Percentiles rank a stretch among this genome's conserved stretches.
Evolutionary conservation across 2,329 filamentous ascomycete species (phyloP).

Genomic region (Apiospora malaysiana): DNA sequence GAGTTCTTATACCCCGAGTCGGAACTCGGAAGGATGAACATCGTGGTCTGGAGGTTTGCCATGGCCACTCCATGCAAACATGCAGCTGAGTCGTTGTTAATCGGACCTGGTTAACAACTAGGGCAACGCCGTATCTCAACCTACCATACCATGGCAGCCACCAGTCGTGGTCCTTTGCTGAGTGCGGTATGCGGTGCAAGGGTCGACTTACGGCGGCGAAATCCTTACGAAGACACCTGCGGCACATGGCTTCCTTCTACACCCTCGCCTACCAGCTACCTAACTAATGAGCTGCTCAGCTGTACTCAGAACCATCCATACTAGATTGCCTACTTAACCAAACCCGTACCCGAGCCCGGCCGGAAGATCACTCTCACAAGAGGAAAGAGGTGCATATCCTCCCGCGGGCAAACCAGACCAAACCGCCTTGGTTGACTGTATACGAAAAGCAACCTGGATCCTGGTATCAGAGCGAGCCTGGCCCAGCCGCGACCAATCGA

Average conservation of each 20-base stretch:
- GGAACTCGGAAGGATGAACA: not conserved
- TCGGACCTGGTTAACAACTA: slow-evolving; percentile 19
- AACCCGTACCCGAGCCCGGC: slow-evolving; percentile 6
- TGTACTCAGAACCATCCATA: not conserved
- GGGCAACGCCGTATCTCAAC: slow-evolving; percentile 31
- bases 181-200: slow-evolving; percentile 4
- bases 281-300: not conserved
- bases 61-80: not conserved
- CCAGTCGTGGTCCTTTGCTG: not conserved
- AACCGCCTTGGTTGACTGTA: not conserved
- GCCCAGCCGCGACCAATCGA: too few relatives aligned
- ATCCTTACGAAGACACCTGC: not conserved
- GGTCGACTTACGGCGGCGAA: slow-evolving; percentile 1
- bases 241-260: not conserved
- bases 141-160: slow-evolving; percentile 28
- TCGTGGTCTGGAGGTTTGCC: not conserved
- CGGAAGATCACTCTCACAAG: not conserved
- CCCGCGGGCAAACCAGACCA: not conserved
- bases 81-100: not conserved
- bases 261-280: not conserved
- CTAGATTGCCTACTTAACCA: not conserved
- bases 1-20: slow-evolving; percentile 1
- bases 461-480: not conserved
- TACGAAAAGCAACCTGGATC: slow-evolving; percentile 1
- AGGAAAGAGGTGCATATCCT: slow-evolving; percentile 5